Evolutionary conservation across 371 early-diverging fungal genomes (phyloP).

Genomic region (Mucor irregularis): DNA sequence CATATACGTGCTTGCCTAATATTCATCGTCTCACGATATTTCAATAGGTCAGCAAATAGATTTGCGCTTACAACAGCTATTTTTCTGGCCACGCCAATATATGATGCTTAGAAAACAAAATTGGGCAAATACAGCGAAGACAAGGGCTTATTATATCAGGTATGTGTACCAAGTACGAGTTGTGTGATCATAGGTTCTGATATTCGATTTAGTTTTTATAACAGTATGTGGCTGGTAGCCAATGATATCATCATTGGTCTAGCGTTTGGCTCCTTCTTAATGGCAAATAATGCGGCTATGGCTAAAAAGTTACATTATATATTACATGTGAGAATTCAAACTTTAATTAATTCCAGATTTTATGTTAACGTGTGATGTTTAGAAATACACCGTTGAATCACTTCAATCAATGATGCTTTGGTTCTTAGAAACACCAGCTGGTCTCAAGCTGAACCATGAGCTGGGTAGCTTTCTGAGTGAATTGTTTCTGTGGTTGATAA

Average conservation of each 20-base stretch:
- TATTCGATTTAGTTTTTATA: slow-evolving; percentile 76
- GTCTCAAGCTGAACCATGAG: slow-evolving; percentile 92
- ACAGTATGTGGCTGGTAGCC: slow-evolving; percentile 93
- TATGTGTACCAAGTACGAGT: too few relatives aligned
- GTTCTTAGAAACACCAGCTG: slow-evolving; percentile 94
- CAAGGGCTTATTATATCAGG: slow-evolving; percentile 77
- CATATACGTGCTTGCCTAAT: not conserved
- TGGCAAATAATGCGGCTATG: slow-evolving; percentile 60
- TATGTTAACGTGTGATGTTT: not conserved
- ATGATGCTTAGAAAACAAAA: slow-evolving; percentile 58
- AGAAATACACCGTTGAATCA: slow-evolving; percentile 68
- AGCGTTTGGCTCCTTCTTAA: slow-evolving; percentile 74
- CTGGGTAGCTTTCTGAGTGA: slow-evolving; percentile 90
- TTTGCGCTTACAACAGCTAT: slow-evolving; percentile 74
- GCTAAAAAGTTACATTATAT: slow-evolving; percentile 55
- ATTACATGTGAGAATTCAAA: slow-evolving; percentile 48
- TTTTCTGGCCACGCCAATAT: slow-evolving; percentile 86
- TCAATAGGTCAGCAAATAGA: slow-evolving; percentile 73
- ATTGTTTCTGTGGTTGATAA: slow-evolving; percentile 90
- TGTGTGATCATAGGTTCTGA: too few relatives aligned
- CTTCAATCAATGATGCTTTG: slow-evolving; percentile 80
- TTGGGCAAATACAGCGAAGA: slow-evolving; percentile 68
- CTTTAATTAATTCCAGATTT: not conserved
- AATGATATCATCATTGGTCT: slow-evolving; percentile 92
- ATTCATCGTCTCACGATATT: not conserved